These are phyloP conservation scores for Dryas integrifolia DNA, from an alignment of 331 rosid genomes.

Conservation along the genomic window DNA sequence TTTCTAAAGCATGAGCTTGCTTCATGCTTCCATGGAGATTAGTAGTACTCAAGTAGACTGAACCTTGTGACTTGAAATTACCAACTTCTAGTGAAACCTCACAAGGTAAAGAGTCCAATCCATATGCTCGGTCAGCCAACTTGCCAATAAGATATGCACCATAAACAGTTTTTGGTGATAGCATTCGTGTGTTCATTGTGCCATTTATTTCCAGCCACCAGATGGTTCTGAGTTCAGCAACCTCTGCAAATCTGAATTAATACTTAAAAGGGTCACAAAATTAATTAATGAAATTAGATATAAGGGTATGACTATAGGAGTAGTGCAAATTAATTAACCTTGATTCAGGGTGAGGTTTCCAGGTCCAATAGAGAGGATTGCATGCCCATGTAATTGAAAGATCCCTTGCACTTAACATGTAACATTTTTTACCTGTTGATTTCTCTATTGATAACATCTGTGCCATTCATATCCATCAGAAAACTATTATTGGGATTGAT, in stretches of 20 bases:
- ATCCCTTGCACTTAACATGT: slow-evolving; percentile 62
- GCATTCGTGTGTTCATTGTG: slow-evolving; percentile 31
- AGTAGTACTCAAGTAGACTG: slow-evolving; percentile 27
- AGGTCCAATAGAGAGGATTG: slow-evolving; percentile 60
- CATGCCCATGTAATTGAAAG: slow-evolving; percentile 59
- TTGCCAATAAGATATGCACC: slow-evolving; percentile 51
- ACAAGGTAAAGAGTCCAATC: slow-evolving; percentile 51
- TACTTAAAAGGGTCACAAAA: background rate
- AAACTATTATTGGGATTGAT: background rate
- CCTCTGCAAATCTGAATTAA: slow-evolving; percentile 53
- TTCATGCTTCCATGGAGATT: background rate
- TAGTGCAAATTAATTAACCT: slow-evolving; percentile 31
- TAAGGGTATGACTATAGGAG: too few species aligned
- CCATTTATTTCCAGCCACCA: slow-evolving; percentile 67
- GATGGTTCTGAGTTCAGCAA: slow-evolving; percentile 59
- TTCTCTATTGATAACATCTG: slow-evolving; percentile 55
- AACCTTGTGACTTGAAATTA: slow-evolving; percentile 30
- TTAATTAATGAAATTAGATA: background rate
- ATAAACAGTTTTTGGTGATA: slow-evolving; percentile 51
- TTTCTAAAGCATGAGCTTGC: background rate
- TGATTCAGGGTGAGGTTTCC: slow-evolving; percentile 55
- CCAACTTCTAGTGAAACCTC: slow-evolving; percentile 52
- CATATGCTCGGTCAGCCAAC: slow-evolving; percentile 60
- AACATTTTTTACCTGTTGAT: slow-evolving; percentile 49
- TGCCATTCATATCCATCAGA: background rate